These are phyloP conservation scores for Aristolochia contorta DNA, from an alignment of 164 flowering plant species.

Conservation along the genomic window DNA sequence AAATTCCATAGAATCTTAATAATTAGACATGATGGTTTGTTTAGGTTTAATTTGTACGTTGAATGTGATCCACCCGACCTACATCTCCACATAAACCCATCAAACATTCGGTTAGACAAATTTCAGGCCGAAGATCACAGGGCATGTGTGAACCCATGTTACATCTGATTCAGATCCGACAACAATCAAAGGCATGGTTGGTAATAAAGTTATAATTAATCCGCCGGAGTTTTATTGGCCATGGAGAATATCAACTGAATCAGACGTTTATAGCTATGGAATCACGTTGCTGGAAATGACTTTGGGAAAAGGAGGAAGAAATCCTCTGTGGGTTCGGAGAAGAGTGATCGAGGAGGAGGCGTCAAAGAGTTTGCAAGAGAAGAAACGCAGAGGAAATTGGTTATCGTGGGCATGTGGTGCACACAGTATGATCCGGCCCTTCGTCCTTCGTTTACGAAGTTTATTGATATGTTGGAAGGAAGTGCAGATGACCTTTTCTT, in stretches of 20 bases:
- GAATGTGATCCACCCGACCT: conserved; percentile 1
- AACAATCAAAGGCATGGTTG: conserved; percentile 4
- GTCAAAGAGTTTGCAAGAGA: neutral
- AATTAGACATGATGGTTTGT: too few relatives aligned
- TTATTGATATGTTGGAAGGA: conserved; percentile 10
- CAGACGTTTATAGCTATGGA: conserved; percentile 9
- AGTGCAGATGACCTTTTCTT: neutral
- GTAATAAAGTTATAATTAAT: too few relatives aligned
- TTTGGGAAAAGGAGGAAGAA: neutral
- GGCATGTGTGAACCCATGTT: conserved; percentile 3
- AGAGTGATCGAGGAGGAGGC: neutral
- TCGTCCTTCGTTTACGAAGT: conserved; percentile 9
- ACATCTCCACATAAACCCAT: conserved; percentile 7
- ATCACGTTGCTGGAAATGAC: conserved; percentile 4
- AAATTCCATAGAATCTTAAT: too few relatives aligned
- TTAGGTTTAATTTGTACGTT: conserved; percentile 4
- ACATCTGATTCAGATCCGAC: neutral
- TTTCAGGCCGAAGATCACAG: conserved; percentile 6
- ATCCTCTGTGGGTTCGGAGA: neutral
- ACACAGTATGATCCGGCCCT: conserved; percentile 3
- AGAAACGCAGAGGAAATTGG: conserved; percentile 7
- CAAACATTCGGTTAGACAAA: conserved; percentile 6
- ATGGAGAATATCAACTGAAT: conserved; percentile 1
- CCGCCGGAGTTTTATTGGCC: conserved; percentile 3
- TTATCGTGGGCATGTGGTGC: conserved; percentile 9